Base-by-base conservation (phyloP, 306 rosid genomes). In the Senna tora region DNA sequence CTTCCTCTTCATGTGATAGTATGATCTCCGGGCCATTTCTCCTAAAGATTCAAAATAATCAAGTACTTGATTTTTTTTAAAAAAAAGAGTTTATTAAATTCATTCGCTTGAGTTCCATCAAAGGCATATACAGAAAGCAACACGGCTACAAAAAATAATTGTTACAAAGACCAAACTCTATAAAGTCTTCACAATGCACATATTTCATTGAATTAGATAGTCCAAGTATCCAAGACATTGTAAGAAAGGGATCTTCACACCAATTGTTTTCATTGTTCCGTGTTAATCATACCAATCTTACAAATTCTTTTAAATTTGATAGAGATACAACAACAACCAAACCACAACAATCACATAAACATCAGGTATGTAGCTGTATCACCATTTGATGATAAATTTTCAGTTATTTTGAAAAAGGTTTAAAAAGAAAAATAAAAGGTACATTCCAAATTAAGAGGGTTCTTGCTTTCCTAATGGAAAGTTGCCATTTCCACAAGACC, bases 21-120 rank as follows among this genome's bases (percentile, higher is more conserved):
- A 86, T 62, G 42, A 71, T 33, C 68, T 85, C 49, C 94, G 92
- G 68, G 87, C 87, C 85, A 91, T 55, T 80, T 83, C 85, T 54
- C 97, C 97, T 93, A 76, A 76, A 46, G 69, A 76, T 76, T 75
- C 67, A 62, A 65, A 82, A 73, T 61, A 75, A 66, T 32, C 4
- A 69, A 75, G 39, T 54, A 71, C 47, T 43, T 62, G 62, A 60
- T 58, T n/a, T n/a, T n/a, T n/a, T n/a, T 65, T 15, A 62, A 49
- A 46, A 21, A 17, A 58, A n/a, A 56, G 39, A 76, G 54, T 43
- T 73, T 72, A 68, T 54, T 56, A 56, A 72, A 55, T 42, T 43
- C 46, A 58, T 74, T 36, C 16, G 53, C 71, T 72, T 33, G 54
- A 47, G 58, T 67, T 38, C 53, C 47, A 14, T 30, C 50, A 17